These are phyloP conservation scores for Hortiboletus campestris DNA, from an alignment of 768 basidiomycete species.

Conservation along the genomic window DNA sequence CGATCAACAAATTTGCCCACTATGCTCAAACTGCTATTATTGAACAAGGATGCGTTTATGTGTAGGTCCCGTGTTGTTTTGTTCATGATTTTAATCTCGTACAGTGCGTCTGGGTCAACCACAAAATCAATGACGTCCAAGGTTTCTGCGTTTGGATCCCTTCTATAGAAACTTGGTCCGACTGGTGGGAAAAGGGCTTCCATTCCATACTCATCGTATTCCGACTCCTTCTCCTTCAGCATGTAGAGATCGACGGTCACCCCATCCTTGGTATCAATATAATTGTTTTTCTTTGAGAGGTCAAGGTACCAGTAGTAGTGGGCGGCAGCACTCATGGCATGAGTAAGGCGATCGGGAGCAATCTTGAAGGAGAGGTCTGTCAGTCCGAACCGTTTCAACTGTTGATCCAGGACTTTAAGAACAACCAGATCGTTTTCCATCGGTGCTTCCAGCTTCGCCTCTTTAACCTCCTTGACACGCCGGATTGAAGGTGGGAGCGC, in stretches of 20 bases:
- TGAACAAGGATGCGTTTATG: constrained; percentile 43
- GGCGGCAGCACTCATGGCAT: constrained; percentile 11
- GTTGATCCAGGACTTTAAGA: constrained; percentile 5
- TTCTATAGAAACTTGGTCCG: constrained; percentile 3
- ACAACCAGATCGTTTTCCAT: not conserved
- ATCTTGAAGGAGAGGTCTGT: not conserved
- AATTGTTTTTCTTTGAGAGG: constrained; percentile 1
- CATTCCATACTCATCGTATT: not conserved
- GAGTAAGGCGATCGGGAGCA: not conserved
- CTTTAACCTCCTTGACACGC: not conserved
- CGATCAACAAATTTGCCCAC: constrained; percentile 11
- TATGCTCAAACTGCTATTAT: constrained; percentile 38
- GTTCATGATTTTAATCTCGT: constrained; percentile 39
- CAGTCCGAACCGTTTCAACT: not conserved
- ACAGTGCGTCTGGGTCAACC: constrained; percentile 21
- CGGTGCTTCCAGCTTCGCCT: not conserved
- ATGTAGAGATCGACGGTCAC: constrained; percentile 13
- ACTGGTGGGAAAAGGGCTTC: not conserved
- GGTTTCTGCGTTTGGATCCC: not conserved
- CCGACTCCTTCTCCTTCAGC: not conserved
- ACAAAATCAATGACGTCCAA: constrained; percentile 17
- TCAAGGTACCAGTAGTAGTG: constrained; percentile 24
- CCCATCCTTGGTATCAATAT: not conserved
- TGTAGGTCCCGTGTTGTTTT: constrained; percentile 34
- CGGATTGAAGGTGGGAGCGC: not conserved